Evolutionary conservation across 371 early-diverging fungal species (phyloP).

Genomic region (Haplosporangium sp.): DNA sequence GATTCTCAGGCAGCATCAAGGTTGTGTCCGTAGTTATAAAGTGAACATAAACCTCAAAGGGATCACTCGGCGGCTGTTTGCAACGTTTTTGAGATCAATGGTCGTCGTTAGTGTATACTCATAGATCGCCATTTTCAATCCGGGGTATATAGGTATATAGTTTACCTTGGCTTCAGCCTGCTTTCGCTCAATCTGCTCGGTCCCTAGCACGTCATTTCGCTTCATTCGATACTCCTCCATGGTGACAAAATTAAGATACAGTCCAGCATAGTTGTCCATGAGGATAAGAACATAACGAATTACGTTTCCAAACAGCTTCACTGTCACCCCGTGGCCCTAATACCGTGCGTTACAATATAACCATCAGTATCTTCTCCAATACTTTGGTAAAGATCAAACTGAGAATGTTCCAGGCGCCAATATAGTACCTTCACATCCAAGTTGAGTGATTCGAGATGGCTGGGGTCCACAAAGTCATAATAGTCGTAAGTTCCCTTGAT

Average conservation of each 20-base stretch:
- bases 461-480: conserved; percentile 65
- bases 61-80: conserved; percentile 64
- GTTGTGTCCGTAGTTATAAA: conserved; percentile 67
- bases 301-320: conserved; percentile 77
- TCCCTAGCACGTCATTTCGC: conserved; percentile 58
- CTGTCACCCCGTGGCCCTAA: conserved; percentile 67
- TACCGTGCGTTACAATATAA: neutral
- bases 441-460: conserved; percentile 71
- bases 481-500: conserved; percentile 75
- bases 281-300: conserved; percentile 79
- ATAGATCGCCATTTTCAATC: no score
- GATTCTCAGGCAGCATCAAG: conserved; percentile 75
- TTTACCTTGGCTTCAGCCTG: conserved; percentile 73
- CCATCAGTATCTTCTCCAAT: neutral
- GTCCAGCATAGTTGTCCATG: conserved; percentile 84
- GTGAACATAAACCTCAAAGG: conserved; percentile 74
- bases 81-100: no score
- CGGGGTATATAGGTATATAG: neutral
- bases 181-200: conserved; percentile 59
- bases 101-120: no score
- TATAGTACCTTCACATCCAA: conserved; percentile 68
- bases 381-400: neutral
- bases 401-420: neutral
- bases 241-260: conserved; percentile 73
- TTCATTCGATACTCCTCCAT: conserved; percentile 79